Evolutionary conservation across 2,329 filamentous ascomycete genomes (phyloP).

Genomic region (Ceratocystis ficicola): DNA sequence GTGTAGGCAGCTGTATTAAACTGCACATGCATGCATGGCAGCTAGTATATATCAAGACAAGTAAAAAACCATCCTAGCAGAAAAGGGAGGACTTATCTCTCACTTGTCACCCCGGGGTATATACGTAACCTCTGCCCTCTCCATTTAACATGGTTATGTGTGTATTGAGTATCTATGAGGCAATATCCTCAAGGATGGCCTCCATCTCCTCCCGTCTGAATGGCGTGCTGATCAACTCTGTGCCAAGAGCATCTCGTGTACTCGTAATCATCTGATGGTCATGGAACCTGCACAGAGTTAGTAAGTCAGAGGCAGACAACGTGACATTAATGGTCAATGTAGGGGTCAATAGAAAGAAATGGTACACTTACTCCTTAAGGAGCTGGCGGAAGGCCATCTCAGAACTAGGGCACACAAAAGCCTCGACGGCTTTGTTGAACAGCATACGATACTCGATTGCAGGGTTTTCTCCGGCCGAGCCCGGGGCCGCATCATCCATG

Average conservation of each 20-base stretch:
- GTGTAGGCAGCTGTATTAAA: background rate
- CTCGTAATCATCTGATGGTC: conserved; percentile 96
- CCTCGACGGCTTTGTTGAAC: conserved; percentile 90
- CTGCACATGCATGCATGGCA: background rate
- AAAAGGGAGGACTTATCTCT: too few relatives aligned
- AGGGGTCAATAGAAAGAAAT: background rate
- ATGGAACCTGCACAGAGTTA: conserved; percentile 51
- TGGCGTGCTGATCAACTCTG: conserved; percentile 73
- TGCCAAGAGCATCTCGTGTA: conserved; percentile 71
- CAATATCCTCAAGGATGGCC: conserved; percentile 64
- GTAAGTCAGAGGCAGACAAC: conserved; percentile 23
- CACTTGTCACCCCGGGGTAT: too few relatives aligned
- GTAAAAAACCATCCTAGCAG: background rate
- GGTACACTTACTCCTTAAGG: conserved; percentile 64
- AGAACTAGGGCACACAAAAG: conserved; percentile 81
- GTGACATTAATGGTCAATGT: conserved; percentile 25
- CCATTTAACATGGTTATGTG: background rate
- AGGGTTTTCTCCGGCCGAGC: conserved; percentile 31
- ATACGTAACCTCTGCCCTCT: background rate
- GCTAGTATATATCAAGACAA: conserved; percentile 14
- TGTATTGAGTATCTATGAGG: conserved; percentile 13
- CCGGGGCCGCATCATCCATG: conserved; percentile 31
- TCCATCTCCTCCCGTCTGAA: conserved; percentile 83
- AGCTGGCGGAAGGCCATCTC: conserved; percentile 92
- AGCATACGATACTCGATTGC: conserved; percentile 83